These are phyloP conservation scores for Backusella sp. DNA, from an alignment of 192 early-diverging fungal species.

Conservation along the genomic window DNA sequence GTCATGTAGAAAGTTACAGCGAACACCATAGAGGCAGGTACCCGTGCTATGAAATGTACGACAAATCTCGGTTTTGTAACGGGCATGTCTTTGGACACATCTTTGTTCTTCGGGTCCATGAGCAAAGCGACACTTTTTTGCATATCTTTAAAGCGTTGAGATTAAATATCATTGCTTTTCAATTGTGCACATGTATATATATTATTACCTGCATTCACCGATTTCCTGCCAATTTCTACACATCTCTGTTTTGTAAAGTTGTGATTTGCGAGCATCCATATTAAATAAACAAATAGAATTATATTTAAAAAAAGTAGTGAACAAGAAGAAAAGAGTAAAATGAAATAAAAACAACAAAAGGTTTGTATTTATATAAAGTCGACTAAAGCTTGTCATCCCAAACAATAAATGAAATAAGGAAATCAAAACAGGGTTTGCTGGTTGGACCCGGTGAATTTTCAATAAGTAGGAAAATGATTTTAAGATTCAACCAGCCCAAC, in stretches of 20 bases:
- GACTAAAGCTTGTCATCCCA: background rate
- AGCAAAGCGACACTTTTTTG: constrained; percentile 92
- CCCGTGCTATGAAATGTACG: constrained; percentile 87
- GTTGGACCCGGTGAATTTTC: background rate
- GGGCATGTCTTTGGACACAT: constrained; percentile 79
- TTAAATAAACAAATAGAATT: background rate
- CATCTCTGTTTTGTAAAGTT: constrained; percentile 48
- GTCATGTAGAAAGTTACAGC: constrained; percentile 93
- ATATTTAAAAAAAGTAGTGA: constrained; percentile 5
- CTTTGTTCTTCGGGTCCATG: constrained; percentile 81
- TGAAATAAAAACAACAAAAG: constrained; percentile 3
- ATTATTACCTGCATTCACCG: constrained; percentile 43
- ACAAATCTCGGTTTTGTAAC: constrained; percentile 96
- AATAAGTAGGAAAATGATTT: constrained; percentile 12
- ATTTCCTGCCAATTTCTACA: constrained; percentile 50
- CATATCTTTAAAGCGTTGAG: constrained; percentile 62
- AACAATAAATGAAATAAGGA: constrained; percentile 11
- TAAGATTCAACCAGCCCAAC: constrained; percentile 8
- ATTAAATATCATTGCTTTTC: background rate
- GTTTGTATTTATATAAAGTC: background rate
- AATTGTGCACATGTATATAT: background rate
- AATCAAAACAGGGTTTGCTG: background rate
- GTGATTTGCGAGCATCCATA: constrained; percentile 8
- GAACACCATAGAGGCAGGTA: constrained; percentile 89
- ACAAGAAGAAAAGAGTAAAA: background rate